phyloP scores from a whole-genome alignment of 139 green algal species.

The Auxenochlorella protothecoides region DNA sequence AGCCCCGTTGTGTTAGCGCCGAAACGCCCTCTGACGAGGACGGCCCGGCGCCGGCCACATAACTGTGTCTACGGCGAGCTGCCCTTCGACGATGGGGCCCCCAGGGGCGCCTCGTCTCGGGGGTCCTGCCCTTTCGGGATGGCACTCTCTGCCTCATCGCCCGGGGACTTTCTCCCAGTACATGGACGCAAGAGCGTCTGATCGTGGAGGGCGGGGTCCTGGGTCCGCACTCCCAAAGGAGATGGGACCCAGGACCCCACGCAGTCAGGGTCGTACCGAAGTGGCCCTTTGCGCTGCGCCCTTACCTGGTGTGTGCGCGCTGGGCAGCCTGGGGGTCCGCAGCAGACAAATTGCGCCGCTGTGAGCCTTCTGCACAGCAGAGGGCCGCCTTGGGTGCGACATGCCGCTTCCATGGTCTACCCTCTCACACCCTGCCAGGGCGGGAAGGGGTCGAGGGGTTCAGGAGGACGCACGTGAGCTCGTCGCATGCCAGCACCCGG shows the following conservation, averaged over 20 bases:
- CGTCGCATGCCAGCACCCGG: neutral
- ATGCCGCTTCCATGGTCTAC: too few species aligned
- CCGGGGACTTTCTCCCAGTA: conserved; percentile 98
- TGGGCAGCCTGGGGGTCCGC: too few species aligned
- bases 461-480: neutral
- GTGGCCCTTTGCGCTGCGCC: conserved; percentile 73
- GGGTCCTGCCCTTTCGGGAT: conserved; percentile 79
- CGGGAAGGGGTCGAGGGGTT: neutral
- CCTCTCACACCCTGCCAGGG: too few species aligned
- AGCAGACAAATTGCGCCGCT: too few species aligned
- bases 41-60: conserved; percentile 76
- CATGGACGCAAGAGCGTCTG: conserved; percentile 3
- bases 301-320: conserved; percentile 23
- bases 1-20: conserved; percentile 93
- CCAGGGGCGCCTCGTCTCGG: conserved; percentile 3
- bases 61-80: conserved; percentile 95
- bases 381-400: too few species aligned
- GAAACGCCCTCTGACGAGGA: conserved; percentile 18
- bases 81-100: conserved; percentile 34
- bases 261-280: conserved; percentile 29
- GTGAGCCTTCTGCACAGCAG: too few species aligned
- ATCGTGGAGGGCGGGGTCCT: neutral
- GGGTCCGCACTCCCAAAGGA: neutral
- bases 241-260: neutral
- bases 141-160: conserved; percentile 92